These are phyloP conservation scores for Pestalotiopsis fici DNA, from an alignment of 2,329 filamentous ascomycete genomes.

Conservation along the genomic window DNA sequence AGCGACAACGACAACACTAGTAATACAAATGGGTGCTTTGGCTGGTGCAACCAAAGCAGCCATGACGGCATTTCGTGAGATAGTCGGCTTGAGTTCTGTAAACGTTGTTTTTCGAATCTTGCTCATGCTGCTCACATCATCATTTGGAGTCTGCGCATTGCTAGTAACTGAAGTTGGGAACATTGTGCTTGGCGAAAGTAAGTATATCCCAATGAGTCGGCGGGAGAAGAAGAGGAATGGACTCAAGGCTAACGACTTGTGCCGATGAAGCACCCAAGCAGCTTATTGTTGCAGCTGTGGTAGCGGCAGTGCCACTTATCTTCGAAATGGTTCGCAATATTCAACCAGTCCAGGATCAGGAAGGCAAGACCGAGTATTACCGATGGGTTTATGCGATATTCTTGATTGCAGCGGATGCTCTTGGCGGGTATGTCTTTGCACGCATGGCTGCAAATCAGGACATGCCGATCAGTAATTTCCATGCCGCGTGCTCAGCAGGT, in stretches of 20 bases:
- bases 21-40: slow-evolving; percentile 5
- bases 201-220: background rate
- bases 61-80: background rate
- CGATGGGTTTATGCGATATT: slow-evolving; percentile 4
- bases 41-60: slow-evolving; percentile 7
- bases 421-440: slow-evolving; percentile 7
- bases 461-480: slow-evolving; percentile 8
- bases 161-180: slow-evolving; percentile 5
- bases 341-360: background rate
- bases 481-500: slow-evolving; percentile 2
- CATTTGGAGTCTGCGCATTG: slow-evolving; percentile 6
- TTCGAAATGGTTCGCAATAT: slow-evolving; percentile 6
- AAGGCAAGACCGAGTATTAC: background rate
- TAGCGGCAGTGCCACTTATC: slow-evolving; percentile 6
- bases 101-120: slow-evolving; percentile 4
- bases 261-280: background rate
- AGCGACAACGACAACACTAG: background rate
- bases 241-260: background rate
- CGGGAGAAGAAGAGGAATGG: background rate
- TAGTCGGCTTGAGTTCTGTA: background rate
- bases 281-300: background rate
- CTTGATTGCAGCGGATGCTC: background rate
- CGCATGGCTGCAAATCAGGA: slow-evolving; percentile 7
- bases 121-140: slow-evolving; percentile 7
- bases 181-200: slow-evolving; percentile 5